Evolutionary conservation across 345 rosid genomes (phyloP), one percentile per base, ranked within the genome.

Genomic region (Salix suchowensis): DNA sequence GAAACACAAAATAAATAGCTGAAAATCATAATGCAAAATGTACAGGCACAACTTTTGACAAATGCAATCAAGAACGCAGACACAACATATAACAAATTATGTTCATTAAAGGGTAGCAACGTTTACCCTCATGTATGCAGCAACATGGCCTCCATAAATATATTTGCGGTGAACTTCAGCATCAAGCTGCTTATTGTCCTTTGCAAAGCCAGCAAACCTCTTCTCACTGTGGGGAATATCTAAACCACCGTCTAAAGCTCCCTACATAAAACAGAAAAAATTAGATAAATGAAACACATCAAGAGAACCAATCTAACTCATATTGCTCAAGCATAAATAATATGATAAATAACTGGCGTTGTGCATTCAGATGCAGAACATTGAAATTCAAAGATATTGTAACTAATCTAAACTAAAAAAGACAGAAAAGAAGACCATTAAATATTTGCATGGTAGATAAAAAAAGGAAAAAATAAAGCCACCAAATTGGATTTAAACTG

Each of bases 241-340:
- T 84, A 94, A 76, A n/a, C 98, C 98, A 71, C 96, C 97, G 71
- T 94, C 98, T 78, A 91, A 82, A 26, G 96, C 96, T 50, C 98
- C 98, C 98, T 94, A 81, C 19, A 42, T 19, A 1, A 10, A 68
- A n/a, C 4, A 68, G 7, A 37, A 37, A 0, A 2, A 58, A n/a
- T n/a, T 58, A 58, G 62, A 9, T 58, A 0, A 10, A 58, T n/a
- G 62, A 58, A 58, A n/a, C 23, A 58, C 61, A n/a, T n/a, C 26
- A n/a, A 58, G 4, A 11, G 62, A 26, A 58, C 62, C 10, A 40
- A n/a, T n/a, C 23, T 4, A n/a, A 23, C 6, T 12, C 5, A n/a
- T 10, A 40, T 2, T 40, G 10, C 44, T 40, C 13, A 40, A 2
- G 44, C 44, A 40, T 40, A 40, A 40, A 40, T 40, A 40, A 40